These are phyloP conservation scores for Dentipellis sp. DNA, from an alignment of 768 basidiomycete species.

Conservation along the genomic window DNA sequence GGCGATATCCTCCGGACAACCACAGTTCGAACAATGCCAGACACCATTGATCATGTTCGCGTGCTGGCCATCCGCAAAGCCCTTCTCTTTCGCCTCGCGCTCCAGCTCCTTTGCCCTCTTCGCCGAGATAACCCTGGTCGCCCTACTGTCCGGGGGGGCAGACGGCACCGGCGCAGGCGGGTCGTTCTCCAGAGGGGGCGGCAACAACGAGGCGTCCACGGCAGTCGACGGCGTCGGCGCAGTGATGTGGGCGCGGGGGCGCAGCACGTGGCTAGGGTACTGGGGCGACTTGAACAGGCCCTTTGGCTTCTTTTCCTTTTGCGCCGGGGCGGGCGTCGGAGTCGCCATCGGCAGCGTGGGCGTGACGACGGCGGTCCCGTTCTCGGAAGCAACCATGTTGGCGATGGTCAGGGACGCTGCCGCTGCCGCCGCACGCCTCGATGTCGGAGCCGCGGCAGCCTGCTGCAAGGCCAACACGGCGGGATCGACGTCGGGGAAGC, in stretches of 20 bases:
- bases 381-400: constrained; percentile 88
- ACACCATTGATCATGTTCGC: constrained; percentile 74
- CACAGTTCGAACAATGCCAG: constrained; percentile 96
- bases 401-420: constrained; percentile 81
- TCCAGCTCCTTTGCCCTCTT: constrained; percentile 69
- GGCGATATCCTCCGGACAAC: constrained; percentile 81
- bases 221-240: constrained; percentile 64
- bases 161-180: constrained; percentile 33
- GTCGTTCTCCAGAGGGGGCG: constrained; percentile 54
- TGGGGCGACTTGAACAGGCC: constrained; percentile 68
- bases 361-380: constrained; percentile 52
- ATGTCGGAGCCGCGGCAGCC: constrained; percentile 58
- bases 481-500: constrained; percentile 72
- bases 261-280: constrained; percentile 43
- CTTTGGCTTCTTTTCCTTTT: constrained; percentile 62
- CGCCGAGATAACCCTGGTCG: constrained; percentile 39
- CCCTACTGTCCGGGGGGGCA: constrained; percentile 36
- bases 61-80: constrained; percentile 77
- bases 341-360: constrained; percentile 33
- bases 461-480: constrained; percentile 58
- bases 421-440: constrained; percentile 78
- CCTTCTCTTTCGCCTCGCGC: constrained; percentile 75
- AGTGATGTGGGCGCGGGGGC: constrained; percentile 47
- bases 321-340: constrained; percentile 25
- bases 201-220: constrained; percentile 46